Percentiles rank a stretch among this genome's conserved stretches.
Evolutionary conservation across 1,284 basidiomycete genomes (phyloP).

Genomic region (Grifola frondosa): DNA sequence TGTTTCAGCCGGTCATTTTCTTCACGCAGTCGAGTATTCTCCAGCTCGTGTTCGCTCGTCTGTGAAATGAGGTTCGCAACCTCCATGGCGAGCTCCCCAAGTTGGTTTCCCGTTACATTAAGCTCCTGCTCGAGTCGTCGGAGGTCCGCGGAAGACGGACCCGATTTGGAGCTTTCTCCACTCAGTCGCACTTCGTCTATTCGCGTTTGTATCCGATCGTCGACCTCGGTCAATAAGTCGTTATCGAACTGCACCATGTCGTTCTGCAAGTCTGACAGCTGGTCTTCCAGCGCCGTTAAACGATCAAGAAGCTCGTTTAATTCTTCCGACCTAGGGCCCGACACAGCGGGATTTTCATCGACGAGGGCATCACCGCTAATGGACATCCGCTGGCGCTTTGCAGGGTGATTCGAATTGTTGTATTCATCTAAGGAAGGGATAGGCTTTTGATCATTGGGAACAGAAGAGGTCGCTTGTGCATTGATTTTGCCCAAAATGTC

Average conservation of each 20-base stretch:
- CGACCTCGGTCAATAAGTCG: conserved; percentile 38
- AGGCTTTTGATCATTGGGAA: no score
- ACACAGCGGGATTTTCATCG: not conserved
- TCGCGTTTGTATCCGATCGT: conserved; percentile 36
- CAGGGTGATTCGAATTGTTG: no score
- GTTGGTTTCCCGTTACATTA: conserved; percentile 31
- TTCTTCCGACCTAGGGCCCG: conserved; percentile 21
- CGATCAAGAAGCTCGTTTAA: conserved; percentile 39
- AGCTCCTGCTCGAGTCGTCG: conserved; percentile 26
- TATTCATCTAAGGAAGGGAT: no score
- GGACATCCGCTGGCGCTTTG: conserved; percentile 39
- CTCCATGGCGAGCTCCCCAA: conserved; percentile 34
- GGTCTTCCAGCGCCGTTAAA: conserved; percentile 39
- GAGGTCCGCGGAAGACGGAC: no score
- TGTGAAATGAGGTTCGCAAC: conserved; percentile 38
- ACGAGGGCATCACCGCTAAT: conserved; percentile 8
- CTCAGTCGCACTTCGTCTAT: conserved; percentile 31
- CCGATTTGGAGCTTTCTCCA: conserved; percentile 7
- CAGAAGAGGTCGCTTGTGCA: not conserved
- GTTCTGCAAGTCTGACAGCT: conserved; percentile 42
- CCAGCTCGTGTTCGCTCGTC: conserved; percentile 27
- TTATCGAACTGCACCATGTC: conserved; percentile 40
- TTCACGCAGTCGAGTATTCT: conserved; percentile 25
- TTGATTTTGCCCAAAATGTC: conserved; percentile 14
- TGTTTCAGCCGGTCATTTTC: conserved; percentile 19